Evolutionary conservation across 108 stramenopile genomes (phyloP).

Genomic region (Fragilaria crotonensis): DNA sequence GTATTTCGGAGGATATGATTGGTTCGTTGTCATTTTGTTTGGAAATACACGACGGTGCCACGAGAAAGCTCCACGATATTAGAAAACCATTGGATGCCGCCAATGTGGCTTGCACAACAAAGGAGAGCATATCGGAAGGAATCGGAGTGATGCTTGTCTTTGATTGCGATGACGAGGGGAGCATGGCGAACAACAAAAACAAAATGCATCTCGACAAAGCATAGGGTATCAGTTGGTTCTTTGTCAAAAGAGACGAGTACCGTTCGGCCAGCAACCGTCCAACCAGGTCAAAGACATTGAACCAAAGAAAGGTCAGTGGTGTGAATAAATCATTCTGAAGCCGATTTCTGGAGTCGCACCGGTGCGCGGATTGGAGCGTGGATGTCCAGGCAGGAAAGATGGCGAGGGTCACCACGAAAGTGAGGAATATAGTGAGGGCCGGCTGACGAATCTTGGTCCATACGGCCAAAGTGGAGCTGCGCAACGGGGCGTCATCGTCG

Average conservation of each 20-base stretch:
- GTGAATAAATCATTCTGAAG: conserved; percentile 45
- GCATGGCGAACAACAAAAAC: conserved; percentile 31
- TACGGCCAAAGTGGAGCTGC: neutral
- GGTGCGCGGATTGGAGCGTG: conserved; percentile 21
- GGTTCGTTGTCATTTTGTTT: conserved; percentile 15
- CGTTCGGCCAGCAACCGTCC: conserved; percentile 21
- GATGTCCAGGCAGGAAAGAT: conserved; percentile 49
- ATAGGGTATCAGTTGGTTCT: conserved; percentile 6
- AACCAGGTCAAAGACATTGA: conserved; percentile 43
- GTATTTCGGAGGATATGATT: conserved; percentile 31
- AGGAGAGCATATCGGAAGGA: conserved; percentile 33
- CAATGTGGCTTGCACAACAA: conserved; percentile 24
- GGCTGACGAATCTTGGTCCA: conserved; percentile 8
- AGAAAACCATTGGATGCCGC: conserved; percentile 40
- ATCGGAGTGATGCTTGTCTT: conserved; percentile 3
- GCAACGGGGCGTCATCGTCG: neutral
- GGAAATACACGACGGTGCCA: conserved; percentile 20
- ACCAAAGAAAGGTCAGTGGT: conserved; percentile 41
- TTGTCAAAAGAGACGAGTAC: conserved; percentile 10
- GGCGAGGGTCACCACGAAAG: conserved; percentile 40
- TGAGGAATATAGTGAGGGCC: conserved; percentile 29
- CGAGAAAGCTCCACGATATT: conserved; percentile 25
- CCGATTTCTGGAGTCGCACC: conserved; percentile 26
- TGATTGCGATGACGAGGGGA: neutral
- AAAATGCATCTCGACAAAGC: conserved; percentile 18